Percentiles rank a stretch among this genome's conserved stretches.
These are phyloP conservation scores for Bertia moriformis DNA, from an alignment of 2,329 filamentous ascomycete genomes.

Conservation along the genomic window DNA sequence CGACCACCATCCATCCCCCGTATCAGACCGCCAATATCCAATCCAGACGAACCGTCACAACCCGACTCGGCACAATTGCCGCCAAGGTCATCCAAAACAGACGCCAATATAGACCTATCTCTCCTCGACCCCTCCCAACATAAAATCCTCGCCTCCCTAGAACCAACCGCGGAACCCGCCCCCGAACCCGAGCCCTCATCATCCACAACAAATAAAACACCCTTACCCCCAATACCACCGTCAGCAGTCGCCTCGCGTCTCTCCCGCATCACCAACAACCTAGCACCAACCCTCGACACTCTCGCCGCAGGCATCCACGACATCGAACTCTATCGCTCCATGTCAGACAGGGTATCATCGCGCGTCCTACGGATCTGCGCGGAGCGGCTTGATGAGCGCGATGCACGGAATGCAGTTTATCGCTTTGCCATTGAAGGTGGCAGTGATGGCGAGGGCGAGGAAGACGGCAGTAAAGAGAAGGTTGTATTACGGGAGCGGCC, in stretches of 20 bases:
- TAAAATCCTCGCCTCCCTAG: slow-evolving; percentile 17
- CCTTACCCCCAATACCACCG: slow-evolving; percentile 12
- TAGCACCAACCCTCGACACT: slow-evolving; percentile 43
- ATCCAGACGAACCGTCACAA: neutral
- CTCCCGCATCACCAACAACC: slow-evolving; percentile 27
- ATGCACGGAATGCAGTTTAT: slow-evolving; percentile 9
- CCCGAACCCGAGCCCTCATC: too few species aligned
- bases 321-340: slow-evolving; percentile 36
- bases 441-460: neutral
- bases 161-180: neutral
- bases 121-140: slow-evolving; percentile 31
- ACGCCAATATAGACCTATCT: slow-evolving; percentile 7
- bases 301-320: slow-evolving; percentile 47
- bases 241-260: slow-evolving; percentile 26
- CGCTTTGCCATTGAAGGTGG: neutral
- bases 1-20: slow-evolving; percentile 25
- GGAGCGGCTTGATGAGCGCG: slow-evolving; percentile 35
- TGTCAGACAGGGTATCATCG: slow-evolving; percentile 39
- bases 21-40: slow-evolving; percentile 7
- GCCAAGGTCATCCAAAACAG: slow-evolving; percentile 1
- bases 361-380: slow-evolving; percentile 35
- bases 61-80: slow-evolving; percentile 6
- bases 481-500: neutral
- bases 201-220: slow-evolving; percentile 7
- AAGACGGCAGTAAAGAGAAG: neutral